phyloP scores from a whole-genome alignment of 2,329 filamentous ascomycete genomes.

The Epichloe baconii region DNA sequence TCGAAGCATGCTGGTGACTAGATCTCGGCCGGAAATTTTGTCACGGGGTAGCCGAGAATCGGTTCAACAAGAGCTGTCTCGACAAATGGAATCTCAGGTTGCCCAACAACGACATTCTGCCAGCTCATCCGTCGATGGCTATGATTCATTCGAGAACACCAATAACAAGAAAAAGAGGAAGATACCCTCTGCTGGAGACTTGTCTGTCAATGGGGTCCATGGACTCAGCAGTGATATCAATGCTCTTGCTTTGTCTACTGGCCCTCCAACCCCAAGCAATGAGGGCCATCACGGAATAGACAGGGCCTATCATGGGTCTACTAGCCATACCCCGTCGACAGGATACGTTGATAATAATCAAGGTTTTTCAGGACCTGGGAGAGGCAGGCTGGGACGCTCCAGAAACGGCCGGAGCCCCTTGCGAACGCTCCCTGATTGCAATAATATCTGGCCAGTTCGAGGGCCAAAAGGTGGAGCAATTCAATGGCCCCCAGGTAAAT shows the following conservation, averaged over 20 bases:
- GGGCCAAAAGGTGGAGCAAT: constrained; percentile 31
- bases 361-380: constrained; percentile 71
- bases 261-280: constrained; percentile 14
- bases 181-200: constrained; percentile 77
- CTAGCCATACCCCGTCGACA: constrained; percentile 25
- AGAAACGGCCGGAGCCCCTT: constrained; percentile 49
- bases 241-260: constrained; percentile 14
- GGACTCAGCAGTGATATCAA: constrained; percentile 28
- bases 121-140: constrained; percentile 66
- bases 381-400: constrained; percentile 67
- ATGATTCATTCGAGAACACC: constrained; percentile 95
- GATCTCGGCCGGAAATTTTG: constrained; percentile 33
- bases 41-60: constrained; percentile 29
- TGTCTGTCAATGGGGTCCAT: constrained; percentile 33
- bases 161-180: constrained; percentile 99
- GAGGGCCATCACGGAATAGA: constrained; percentile 16
- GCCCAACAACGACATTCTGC: constrained; percentile 49
- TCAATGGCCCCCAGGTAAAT: constrained; percentile 35
- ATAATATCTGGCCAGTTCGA: constrained; percentile 40
- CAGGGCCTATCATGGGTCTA: constrained; percentile 11
- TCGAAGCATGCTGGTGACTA: constrained; percentile 27
- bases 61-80: constrained; percentile 30
- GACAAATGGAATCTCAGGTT: constrained; percentile 28
- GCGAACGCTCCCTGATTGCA: constrained; percentile 45
- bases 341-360: constrained; percentile 35